These are phyloP conservation scores for Verticillium tricorpus DNA, from an alignment of 2,329 filamentous ascomycete species.

Conservation along the genomic window DNA sequence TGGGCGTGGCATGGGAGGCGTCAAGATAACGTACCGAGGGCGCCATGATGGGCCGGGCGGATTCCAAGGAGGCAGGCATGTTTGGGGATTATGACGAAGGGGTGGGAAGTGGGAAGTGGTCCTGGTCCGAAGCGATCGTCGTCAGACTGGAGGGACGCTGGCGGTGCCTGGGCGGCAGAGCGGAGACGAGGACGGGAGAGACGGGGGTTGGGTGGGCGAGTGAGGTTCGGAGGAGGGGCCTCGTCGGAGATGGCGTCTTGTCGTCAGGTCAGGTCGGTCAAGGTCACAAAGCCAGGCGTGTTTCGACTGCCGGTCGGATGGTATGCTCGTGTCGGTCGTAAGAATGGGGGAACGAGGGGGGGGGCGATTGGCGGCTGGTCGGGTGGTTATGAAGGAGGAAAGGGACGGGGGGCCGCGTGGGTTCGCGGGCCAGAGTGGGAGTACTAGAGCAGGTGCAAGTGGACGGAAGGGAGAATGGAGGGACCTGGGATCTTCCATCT, in stretches of 20 bases:
- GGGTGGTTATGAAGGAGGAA: not conserved
- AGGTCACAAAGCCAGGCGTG: not conserved
- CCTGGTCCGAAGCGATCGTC: no score
- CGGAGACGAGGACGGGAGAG: not conserved
- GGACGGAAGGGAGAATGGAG: not conserved
- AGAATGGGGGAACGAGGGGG: not conserved
- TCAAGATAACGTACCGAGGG: conserved; percentile 48
- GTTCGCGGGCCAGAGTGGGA: not conserved
- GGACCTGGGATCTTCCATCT: not conserved
- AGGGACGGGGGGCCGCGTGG: not conserved
- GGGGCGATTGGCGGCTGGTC: not conserved
- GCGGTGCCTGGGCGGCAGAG: not conserved
- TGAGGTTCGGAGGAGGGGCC: not conserved
- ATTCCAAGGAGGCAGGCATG: conserved; percentile 58
- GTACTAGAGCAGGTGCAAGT: not conserved
- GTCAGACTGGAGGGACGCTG: not conserved
- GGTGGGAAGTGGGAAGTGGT: not conserved
- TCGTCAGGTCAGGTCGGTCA: not conserved
- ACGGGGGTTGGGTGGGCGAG: not conserved
- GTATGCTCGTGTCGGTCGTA: not conserved
- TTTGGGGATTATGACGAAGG: not conserved
- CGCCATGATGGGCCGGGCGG: conserved; percentile 58
- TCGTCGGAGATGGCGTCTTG: not conserved
- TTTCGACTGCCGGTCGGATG: not conserved
- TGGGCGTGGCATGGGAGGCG: no score